These are phyloP conservation scores for Suillus hirtellus DNA, from an alignment of 768 basidiomycete species.

Conservation along the genomic window DNA sequence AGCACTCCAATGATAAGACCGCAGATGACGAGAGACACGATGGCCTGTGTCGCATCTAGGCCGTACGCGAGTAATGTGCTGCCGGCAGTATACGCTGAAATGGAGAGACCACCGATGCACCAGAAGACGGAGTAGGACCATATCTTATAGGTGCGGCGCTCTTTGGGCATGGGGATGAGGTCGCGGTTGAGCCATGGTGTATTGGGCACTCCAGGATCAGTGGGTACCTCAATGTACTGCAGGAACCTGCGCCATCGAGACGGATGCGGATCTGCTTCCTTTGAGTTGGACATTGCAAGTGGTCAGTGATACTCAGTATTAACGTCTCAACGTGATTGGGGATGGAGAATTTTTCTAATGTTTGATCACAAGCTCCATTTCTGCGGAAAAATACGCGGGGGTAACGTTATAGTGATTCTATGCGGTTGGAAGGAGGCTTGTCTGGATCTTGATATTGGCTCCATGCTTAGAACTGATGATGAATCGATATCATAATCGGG, in stretches of 20 bases:
- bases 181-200: constrained; percentile 22
- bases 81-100: constrained; percentile 18
- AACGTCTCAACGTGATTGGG: background rate
- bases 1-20: constrained; percentile 17
- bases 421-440: too few species aligned
- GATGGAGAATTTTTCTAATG: background rate
- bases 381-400: too few species aligned
- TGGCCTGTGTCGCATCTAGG: constrained; percentile 18
- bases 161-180: constrained; percentile 26
- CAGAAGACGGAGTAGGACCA: constrained; percentile 30
- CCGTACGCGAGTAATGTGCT: constrained; percentile 23
- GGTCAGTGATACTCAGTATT: background rate
- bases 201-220: background rate
- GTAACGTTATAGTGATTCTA: too few species aligned
- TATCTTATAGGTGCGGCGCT: constrained; percentile 30
- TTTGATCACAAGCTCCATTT: too few species aligned
- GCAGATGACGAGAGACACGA: constrained; percentile 19
- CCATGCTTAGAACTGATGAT: too few species aligned
- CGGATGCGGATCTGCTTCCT: background rate
- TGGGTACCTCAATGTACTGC: constrained; percentile 3
- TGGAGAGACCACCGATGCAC: constrained; percentile 23
- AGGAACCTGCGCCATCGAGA: constrained; percentile 1
- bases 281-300: background rate
- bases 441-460: too few species aligned
- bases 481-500: too few species aligned